Evolutionary conservation across 208 protist genomes (phyloP).

Genomic region (Leishmania braziliensis): DNA sequence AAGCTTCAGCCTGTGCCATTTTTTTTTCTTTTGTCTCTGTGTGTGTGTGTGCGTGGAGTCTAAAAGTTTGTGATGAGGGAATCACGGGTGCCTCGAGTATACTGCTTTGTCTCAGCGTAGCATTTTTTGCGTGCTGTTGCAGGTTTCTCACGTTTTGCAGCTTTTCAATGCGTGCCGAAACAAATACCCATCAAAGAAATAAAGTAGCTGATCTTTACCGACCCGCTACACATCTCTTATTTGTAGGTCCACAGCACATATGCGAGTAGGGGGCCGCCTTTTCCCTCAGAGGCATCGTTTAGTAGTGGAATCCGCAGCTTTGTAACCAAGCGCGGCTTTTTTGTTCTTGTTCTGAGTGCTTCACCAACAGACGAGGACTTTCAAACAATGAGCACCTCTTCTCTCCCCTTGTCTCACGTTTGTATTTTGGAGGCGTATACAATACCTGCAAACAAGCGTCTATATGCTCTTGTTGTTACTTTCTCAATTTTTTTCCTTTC

Average conservation of each 20-base stretch:
- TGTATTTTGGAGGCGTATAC: neutral
- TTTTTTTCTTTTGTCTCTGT: conserved; percentile 14
- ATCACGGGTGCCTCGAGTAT: neutral
- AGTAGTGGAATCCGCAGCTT: neutral
- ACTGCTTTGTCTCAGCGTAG: neutral
- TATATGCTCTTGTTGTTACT: neutral
- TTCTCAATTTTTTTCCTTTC: conserved; percentile 14
- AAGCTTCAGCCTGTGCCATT: neutral
- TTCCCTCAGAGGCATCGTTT: neutral
- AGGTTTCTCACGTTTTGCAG: neutral
- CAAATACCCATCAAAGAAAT: neutral
- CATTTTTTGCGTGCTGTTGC: neutral
- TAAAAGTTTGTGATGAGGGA: neutral
- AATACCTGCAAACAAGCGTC: neutral
- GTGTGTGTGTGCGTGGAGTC: neutral
- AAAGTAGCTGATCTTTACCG: neutral
- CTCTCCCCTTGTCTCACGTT: neutral
- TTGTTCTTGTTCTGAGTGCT: neutral
- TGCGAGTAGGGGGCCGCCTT: neutral
- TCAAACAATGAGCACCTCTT: neutral
- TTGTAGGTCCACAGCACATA: neutral
- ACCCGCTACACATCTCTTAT: neutral
- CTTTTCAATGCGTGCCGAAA: neutral
- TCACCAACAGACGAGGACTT: neutral
- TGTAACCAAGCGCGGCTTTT: neutral